Evolutionary conservation across 805 yeast genomes (phyloP).

Genomic region (Candida maesae): DNA sequence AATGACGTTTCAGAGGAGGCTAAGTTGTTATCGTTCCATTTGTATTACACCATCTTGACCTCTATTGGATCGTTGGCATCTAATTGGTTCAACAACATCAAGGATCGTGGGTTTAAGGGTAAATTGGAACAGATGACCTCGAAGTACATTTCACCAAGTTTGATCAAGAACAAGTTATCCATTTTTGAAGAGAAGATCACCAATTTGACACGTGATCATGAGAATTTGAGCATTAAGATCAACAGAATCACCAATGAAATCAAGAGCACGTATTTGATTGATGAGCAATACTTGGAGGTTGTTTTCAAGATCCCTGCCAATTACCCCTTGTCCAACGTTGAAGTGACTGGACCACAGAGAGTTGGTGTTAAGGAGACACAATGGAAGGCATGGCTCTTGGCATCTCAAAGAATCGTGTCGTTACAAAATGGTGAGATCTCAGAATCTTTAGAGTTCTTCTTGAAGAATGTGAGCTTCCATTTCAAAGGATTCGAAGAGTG

Average conservation of each 20-base stretch:
- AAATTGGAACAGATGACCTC: constrained; percentile 61
- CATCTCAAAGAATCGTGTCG: constrained; percentile 79
- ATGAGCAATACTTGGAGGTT: constrained; percentile 84
- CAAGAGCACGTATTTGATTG: constrained; percentile 69
- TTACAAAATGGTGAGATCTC: constrained; percentile 64
- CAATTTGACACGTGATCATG: constrained; percentile 31
- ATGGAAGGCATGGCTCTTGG: constrained; percentile 93
- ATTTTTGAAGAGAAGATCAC: constrained; percentile 43
- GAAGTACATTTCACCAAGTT: constrained; percentile 56
- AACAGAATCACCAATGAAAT: constrained; percentile 63
- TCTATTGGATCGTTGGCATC: constrained; percentile 56
- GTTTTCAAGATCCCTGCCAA: constrained; percentile 66
- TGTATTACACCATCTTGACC: constrained; percentile 47
- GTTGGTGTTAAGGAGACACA: constrained; percentile 88
- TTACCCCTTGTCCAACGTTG: constrained; percentile 75
- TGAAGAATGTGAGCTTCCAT: constrained; percentile 71
- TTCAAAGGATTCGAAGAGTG: constrained; percentile 96
- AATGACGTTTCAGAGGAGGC: constrained; percentile 26
- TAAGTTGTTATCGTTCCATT: constrained; percentile 41
- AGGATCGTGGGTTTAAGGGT: constrained; percentile 61
- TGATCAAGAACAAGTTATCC: constrained; percentile 55
- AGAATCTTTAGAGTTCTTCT: constrained; percentile 38
- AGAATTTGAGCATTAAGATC: constrained; percentile 52
- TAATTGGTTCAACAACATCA: constrained; percentile 66
- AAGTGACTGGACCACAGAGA: constrained; percentile 72